Evolutionary conservation across 2,329 filamentous ascomycete genomes (phyloP), one percentile per base, ranked within the genome.

Genomic region (Westerdykella sp.): DNA sequence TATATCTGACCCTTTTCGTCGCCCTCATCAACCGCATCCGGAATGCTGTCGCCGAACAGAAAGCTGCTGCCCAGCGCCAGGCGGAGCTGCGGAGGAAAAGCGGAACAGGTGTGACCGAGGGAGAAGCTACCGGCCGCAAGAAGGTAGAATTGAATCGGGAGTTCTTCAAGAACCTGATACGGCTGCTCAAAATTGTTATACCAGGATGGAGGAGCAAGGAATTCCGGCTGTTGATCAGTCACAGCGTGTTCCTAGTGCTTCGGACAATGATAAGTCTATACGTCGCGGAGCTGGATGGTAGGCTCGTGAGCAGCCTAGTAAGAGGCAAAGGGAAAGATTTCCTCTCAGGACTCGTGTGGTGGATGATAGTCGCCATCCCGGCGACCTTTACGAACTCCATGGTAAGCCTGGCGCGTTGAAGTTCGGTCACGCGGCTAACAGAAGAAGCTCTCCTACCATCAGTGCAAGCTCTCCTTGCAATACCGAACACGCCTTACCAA

Each of bases 301-400:
- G 83, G 47, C 80, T 98, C 47, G 93, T 98, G 46, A 95, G 93
- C 70, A 90, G 82, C 51, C 72, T 98, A 43, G 90, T 98, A 37
- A 84, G 89, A 67, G 93, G 93, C 2, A 93, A 84, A 54, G 93
- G 91, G 13, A 87, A 81, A 66, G 89, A 95, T 53, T 98, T 98
- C 54, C 63, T 97, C 56, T 82, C 83, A 55, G 83, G 88, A 0
- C 82, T 98, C 56, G 79, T 94, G 5, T 96, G 91, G 89, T 98
- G 93, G 93, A 98, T 98, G 93, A 67, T 91, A 43, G 93, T 98
- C 53, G 91, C 93, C 21, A 78, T 98, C 13, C 93, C 93, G 9
- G 93, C 93, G 1, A 97, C 93, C 0, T 96, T 97, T 65, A 98
- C 93, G 34, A 98, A 98, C 68, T 96, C 90, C 1, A 98, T 98